These are phyloP conservation scores for Neurospora sp. DNA, from an alignment of 495 filamentous ascomycete species.

Conservation along the genomic window DNA sequence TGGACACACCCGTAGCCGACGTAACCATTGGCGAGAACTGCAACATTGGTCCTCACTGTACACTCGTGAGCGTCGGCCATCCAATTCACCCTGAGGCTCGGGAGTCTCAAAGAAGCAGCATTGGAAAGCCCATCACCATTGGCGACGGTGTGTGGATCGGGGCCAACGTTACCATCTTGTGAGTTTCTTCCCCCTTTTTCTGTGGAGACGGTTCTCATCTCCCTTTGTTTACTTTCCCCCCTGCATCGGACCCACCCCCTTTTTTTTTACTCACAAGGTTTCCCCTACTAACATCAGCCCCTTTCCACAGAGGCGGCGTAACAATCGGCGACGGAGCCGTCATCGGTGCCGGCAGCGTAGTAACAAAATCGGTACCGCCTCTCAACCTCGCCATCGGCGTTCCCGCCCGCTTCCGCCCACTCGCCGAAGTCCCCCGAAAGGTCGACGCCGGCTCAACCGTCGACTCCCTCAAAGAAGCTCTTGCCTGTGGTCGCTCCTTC, in stretches of 20 bases:
- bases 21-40: constrained; percentile 23
- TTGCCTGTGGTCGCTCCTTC: constrained; percentile 1
- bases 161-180: constrained; percentile 43
- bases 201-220: background rate
- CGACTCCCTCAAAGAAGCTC: constrained; percentile 8
- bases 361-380: constrained; percentile 20
- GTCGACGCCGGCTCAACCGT: background rate
- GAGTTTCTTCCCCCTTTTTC: constrained; percentile 3
- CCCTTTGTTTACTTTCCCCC: constrained; percentile 1
- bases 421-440: background rate
- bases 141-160: constrained; percentile 40
- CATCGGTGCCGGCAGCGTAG: constrained; percentile 23
- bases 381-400: constrained; percentile 14
- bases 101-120: constrained; percentile 14
- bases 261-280: background rate
- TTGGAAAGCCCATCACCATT: constrained; percentile 24
- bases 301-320: constrained; percentile 17
- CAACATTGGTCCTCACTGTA: constrained; percentile 27
- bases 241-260: background rate
- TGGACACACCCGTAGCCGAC: constrained; percentile 29
- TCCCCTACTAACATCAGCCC: background rate
- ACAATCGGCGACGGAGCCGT: constrained; percentile 26
- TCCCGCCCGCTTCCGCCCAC: constrained; percentile 13
- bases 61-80: constrained; percentile 20
- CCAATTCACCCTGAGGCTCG: constrained; percentile 18